Conservation (phyloP, 2,329 filamentous ascomycete species). For the Rhinocladiella similis region DNA sequence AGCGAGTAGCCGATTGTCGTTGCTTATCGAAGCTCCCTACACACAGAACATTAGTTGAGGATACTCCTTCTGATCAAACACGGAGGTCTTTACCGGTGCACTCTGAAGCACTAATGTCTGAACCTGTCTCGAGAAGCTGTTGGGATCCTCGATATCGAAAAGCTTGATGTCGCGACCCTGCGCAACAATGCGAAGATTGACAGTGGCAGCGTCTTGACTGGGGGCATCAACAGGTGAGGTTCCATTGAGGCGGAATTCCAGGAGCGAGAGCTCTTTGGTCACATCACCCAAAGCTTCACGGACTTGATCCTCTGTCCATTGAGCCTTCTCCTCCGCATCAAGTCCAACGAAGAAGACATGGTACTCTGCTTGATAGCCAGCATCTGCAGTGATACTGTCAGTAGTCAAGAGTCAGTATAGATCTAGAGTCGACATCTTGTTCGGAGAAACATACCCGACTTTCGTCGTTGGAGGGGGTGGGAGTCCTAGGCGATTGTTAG, state of each 20-base stretch:
- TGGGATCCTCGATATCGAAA: constrained; percentile 19
- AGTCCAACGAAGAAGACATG: constrained; percentile 41
- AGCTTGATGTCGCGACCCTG: constrained; percentile 41
- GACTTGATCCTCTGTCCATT: constrained; percentile 38
- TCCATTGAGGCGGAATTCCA: constrained; percentile 26
- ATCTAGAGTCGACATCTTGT: too few relatives aligned
- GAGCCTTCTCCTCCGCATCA: constrained; percentile 41
- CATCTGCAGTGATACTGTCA: constrained; percentile 41
- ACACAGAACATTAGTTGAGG: constrained; percentile 30
- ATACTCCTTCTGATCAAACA: neutral
- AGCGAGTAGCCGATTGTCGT: constrained; percentile 19
- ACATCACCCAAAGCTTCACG: constrained; percentile 34
- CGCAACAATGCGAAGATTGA: constrained; percentile 38
- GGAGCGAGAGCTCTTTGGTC: constrained; percentile 16
- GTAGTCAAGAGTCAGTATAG: too few relatives aligned
- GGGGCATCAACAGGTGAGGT: constrained; percentile 26
- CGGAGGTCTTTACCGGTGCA: constrained; percentile 10
- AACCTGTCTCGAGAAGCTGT: constrained; percentile 27
- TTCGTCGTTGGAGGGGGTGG: constrained; percentile 48
- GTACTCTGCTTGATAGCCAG: constrained; percentile 42
- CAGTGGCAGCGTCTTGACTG: constrained; percentile 37
- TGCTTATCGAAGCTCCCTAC: constrained; percentile 25
- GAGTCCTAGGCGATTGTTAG: too few relatives aligned
- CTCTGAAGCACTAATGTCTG: constrained; percentile 2
- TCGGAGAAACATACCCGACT: constrained; percentile 35